phyloP scores from a whole-genome alignment of 2,329 filamentous ascomycete species.

The Lachnellula suecica region DNA sequence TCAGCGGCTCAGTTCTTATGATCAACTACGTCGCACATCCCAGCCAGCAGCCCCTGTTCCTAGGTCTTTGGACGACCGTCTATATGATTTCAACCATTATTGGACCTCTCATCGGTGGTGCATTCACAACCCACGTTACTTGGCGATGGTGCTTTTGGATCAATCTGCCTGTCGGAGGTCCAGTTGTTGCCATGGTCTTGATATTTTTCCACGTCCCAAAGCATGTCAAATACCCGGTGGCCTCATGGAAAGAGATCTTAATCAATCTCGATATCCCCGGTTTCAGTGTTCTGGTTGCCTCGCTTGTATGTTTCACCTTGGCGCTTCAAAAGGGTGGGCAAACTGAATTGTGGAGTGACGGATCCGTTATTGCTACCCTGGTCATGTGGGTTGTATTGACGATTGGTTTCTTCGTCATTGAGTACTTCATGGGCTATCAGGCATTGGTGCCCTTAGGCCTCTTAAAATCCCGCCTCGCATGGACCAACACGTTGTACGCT shows the following conservation, averaged over 20 bases:
- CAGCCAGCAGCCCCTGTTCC: slow-evolving; percentile 30
- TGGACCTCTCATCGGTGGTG: slow-evolving; percentile 33
- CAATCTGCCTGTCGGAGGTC: slow-evolving; percentile 38
- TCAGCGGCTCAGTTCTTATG: slow-evolving; percentile 40
- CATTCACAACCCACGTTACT: slow-evolving; percentile 33
- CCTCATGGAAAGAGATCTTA: slow-evolving; percentile 40
- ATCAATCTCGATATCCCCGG: slow-evolving; percentile 45
- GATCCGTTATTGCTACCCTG: slow-evolving; percentile 39
- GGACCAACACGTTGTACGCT: slow-evolving; percentile 1
- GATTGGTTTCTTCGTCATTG: slow-evolving; percentile 33
- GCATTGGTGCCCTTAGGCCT: slow-evolving; percentile 42
- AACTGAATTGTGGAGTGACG: slow-evolving; percentile 40
- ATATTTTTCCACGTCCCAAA: slow-evolving; percentile 44
- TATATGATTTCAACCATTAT: slow-evolving; percentile 20
- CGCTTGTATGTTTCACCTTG: slow-evolving; percentile 40
- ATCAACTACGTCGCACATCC: slow-evolving; percentile 34
- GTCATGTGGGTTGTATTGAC: slow-evolving; percentile 31
- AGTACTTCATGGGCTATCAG: slow-evolving; percentile 40
- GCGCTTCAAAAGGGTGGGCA: slow-evolving; percentile 45
- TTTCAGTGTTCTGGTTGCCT: slow-evolving; percentile 40
- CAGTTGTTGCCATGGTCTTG: slow-evolving; percentile 16
- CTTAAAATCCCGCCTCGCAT: slow-evolving; percentile 2
- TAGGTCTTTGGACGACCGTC: slow-evolving; percentile 20
- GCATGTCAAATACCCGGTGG: slow-evolving; percentile 33
- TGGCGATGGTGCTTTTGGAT: slow-evolving; percentile 36